Base-by-base conservation (phyloP, 192 early-diverging fungal genomes). In the Chytriomyces confervae region DNA sequence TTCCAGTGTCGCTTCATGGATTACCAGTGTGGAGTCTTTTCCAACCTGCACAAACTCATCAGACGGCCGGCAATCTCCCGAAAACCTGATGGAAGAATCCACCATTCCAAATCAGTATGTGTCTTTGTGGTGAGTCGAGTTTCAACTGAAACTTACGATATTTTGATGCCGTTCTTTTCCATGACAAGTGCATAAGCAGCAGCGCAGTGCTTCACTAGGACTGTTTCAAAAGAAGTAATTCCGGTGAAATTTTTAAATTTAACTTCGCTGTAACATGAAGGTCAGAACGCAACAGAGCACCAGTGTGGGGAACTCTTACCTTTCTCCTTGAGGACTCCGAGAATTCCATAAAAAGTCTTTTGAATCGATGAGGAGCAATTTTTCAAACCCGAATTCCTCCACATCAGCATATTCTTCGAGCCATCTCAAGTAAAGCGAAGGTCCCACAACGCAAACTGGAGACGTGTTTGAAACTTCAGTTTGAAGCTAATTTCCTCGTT, bases 11-110 rank as follows among this genome's bases (percentile, higher is more conserved):
- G 97, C 94, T 79, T 99, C 97, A 81, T 99, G 97, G 67, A 99
- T 85, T 50, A 99, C 81, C 0, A 99, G 18, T 64, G 72, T 69
- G 5, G 91, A 90, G 36, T 87, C 86, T 46, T 86, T 80, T 2
- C 93, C 97, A 43, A 89, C 87, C 5, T 86, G 61, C 6, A 94
- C 89, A 20, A 99, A 83, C n/a, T 84, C 88, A 27, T 87, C 62
- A 69, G 91, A 91, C 3, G 97, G 97, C 8, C 97, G 89, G 23
- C 96, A 97, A 79, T 99, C 97, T 46, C 97, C 96, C 0, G 97
- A 99, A 81, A 87, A 93, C 5, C 80, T 73, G n/a, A 70, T 57
- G 47, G 65, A 16, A 65, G 44, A 78, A 66, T 18, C 36, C 36
- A 36, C 36, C 36, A 36, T 36, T 36, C 36, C 0, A 36, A 36